Evolutionary conservation across 1,284 basidiomycete genomes (phyloP).

Genomic region (Ganoderma resinaceum): DNA sequence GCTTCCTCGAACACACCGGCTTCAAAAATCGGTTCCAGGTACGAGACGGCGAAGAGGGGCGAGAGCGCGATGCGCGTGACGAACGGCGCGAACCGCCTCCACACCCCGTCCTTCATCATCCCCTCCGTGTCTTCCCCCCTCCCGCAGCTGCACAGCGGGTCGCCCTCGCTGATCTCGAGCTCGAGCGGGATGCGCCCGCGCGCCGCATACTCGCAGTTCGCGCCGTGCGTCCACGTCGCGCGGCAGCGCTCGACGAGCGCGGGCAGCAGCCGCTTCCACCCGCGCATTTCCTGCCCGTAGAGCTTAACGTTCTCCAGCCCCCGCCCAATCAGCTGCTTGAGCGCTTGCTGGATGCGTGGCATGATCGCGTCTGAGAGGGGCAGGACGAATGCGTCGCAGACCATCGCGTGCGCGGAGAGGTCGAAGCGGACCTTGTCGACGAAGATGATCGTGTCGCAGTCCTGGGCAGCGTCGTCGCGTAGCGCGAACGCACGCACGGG

Average conservation of each 20-base stretch:
- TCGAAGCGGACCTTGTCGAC: conserved; percentile 54
- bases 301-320: conserved; percentile 28
- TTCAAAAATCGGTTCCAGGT: conserved; percentile 44
- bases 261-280: conserved; percentile 57
- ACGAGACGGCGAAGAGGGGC: conserved; percentile 55
- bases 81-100: conserved; percentile 45
- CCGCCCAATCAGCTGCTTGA: conserved; percentile 14
- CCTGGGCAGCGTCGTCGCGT: conserved; percentile 32
- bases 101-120: conserved; percentile 39
- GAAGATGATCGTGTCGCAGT: conserved; percentile 47
- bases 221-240: conserved; percentile 52
- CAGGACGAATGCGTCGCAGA: conserved; percentile 52
- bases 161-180: conserved; percentile 36
- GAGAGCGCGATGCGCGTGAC: conserved; percentile 56
- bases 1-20: neutral
- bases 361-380: conserved; percentile 41
- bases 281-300: conserved; percentile 39
- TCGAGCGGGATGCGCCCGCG: conserved; percentile 42
- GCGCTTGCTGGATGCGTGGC: conserved; percentile 4
- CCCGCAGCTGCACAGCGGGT: conserved; percentile 58
- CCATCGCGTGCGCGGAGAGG: conserved; percentile 49
- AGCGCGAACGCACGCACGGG: conserved; percentile 41
- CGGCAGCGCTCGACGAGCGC: conserved; percentile 58
- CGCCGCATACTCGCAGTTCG: conserved; percentile 52
- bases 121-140: conserved; percentile 46